These are phyloP conservation scores for Plasmopara halstedii DNA, from an alignment of 352 stramenopile species.

Conservation along the genomic window DNA sequence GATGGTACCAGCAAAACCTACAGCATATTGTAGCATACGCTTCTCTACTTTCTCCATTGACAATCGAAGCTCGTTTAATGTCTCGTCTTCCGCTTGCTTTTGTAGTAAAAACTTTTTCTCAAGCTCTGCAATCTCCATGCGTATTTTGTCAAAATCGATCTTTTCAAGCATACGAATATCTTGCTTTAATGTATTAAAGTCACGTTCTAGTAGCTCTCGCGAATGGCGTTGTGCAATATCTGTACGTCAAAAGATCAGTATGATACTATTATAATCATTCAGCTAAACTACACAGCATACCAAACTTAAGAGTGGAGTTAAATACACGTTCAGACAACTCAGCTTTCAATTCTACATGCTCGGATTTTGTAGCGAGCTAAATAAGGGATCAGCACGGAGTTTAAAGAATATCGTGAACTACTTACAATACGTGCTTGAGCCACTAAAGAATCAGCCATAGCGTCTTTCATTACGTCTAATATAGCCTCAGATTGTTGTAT, in stretches of 20 bases:
- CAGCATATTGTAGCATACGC: conserved; percentile 82
- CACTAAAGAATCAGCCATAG: conserved; percentile 72
- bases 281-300: conserved; percentile 21
- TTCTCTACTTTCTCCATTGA: conserved; percentile 88
- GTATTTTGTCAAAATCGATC: conserved; percentile 87
- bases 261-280: neutral
- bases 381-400: neutral
- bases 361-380: conserved; percentile 79
- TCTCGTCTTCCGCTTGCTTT: conserved; percentile 84
- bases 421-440: conserved; percentile 61
- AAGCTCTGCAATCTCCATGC: conserved; percentile 79
- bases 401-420: conserved; percentile 2
- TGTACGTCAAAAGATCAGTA: conserved; percentile 11
- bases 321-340: conserved; percentile 84
- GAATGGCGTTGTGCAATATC: conserved; percentile 86
- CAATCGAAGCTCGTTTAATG: conserved; percentile 75
- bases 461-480: conserved; percentile 71
- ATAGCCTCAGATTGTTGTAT: conserved; percentile 67
- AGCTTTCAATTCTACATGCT: conserved; percentile 79
- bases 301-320: conserved; percentile 86
- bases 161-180: conserved; percentile 88
- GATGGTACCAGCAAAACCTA: conserved; percentile 83
- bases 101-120: conserved; percentile 87
- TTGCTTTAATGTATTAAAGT: conserved; percentile 87
- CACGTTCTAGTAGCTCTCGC: conserved; percentile 78